A percentile compares a stretch with the other conserved stretches of the same genome.
These are phyloP conservation scores for Leccinum ochraceum DNA, from an alignment of 768 basidiomycete genomes.

Conservation along the genomic window DNA sequence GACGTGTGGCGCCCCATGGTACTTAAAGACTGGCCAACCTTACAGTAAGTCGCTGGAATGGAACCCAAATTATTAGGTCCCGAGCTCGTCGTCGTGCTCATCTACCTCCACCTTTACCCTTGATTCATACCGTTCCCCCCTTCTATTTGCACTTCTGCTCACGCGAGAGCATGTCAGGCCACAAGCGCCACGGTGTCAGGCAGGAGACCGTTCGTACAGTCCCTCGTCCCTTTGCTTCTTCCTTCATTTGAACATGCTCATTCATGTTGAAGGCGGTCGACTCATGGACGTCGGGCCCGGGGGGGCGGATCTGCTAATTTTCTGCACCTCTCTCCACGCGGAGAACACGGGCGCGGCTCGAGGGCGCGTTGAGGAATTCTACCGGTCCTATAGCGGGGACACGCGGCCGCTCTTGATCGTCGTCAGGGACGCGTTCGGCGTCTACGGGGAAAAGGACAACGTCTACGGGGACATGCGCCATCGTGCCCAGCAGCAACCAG, in stretches of 20 bases:
- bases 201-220: slow-evolving; percentile 12
- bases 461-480: background rate
- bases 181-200: slow-evolving; percentile 12
- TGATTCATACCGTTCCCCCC: background rate
- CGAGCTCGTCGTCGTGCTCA: slow-evolving; percentile 8
- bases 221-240: slow-evolving; percentile 4
- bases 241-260: slow-evolving; percentile 7
- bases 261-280: slow-evolving; percentile 12
- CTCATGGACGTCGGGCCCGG: slow-evolving; percentile 18
- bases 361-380: slow-evolving; percentile 18
- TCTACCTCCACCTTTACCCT: background rate
- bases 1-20: slow-evolving; percentile 9
- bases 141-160: background rate
- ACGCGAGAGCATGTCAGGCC: slow-evolving; percentile 21
- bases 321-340: slow-evolving; percentile 18
- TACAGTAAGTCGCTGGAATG: background rate
- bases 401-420: slow-evolving; percentile 28
- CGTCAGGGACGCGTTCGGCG: slow-evolving; percentile 22
- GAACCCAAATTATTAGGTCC: slow-evolving; percentile 9
- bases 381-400: slow-evolving; percentile 26
- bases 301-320: slow-evolving; percentile 27
- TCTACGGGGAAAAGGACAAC: too few species aligned
- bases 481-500: background rate
- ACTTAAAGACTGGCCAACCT: slow-evolving; percentile 17
- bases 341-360: slow-evolving; percentile 8